Evolutionary conservation across 2,329 filamentous ascomycete species (phyloP), one percentile per base, ranked within the genome.

Genomic region (Colletotrichum siamense): DNA sequence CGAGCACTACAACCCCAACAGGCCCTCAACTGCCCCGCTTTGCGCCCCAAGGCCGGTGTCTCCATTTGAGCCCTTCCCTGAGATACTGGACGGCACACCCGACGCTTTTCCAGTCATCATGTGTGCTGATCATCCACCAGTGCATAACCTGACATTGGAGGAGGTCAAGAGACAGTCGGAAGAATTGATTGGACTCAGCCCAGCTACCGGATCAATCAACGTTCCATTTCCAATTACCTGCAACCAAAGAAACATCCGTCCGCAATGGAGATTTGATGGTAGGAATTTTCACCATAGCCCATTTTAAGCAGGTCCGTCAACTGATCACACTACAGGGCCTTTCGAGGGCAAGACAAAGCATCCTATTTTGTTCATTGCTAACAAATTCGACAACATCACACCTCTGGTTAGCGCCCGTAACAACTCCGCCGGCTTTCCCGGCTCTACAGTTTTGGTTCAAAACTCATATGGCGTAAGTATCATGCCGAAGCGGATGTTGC

Each of bases 401-500:
- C 88, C 88, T 22, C 78, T 86, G 4, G 78, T 85, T 22, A 88
- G 86, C 76, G 87, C 88, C 6, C 75, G 83, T n/a, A 87, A 86
- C 73, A 87, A 88, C 82, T 86, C 82, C 18, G 82, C 81, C 4
- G 83, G 84, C 0, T 91, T 90, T 67, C 83, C 84, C 0, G 85
- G 84, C 16, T 89, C 88, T 0, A 84, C 85, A 1, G 82, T 91
- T 8, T 80, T 91, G 30, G 83, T 87, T 15, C 88, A 90, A 78
- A 87, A 90, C 61, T 87, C 87, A 1, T 90, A 88, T 55, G 89
- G 89, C 6, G 88, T 89, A 83, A 82, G 87, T 81, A 12, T 13
- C 4, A 16, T 30, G 5, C 9, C 36, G 12, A 49, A 3, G 32
- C 9, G 6, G n/a, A 62, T 30, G 4, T 12, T 34, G 32, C 9